Conservation (phyloP, 1,139 yeast species). For the Saccharomyces hybrid region DNA sequence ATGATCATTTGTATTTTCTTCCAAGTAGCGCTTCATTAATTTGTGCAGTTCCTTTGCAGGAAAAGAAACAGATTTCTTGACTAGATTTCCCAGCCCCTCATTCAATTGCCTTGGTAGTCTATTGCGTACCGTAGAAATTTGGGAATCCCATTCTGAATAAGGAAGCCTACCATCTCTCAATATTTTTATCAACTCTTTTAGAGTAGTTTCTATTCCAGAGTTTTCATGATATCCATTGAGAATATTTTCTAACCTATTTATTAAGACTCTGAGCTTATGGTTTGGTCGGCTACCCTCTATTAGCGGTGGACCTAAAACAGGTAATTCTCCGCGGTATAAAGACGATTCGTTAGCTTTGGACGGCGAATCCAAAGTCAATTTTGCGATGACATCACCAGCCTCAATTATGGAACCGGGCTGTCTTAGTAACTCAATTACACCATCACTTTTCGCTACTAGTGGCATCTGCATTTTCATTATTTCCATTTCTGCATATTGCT, state of each 20-base stretch:
- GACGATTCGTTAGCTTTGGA: constrained; percentile 93
- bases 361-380: constrained; percentile 90
- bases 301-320: constrained; percentile 76
- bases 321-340: constrained; percentile 91
- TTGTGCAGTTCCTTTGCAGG: background rate
- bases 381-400: constrained; percentile 96
- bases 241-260: constrained; percentile 62
- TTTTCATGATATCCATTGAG: constrained; percentile 90
- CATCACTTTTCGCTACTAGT: constrained; percentile 83
- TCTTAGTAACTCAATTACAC: constrained; percentile 82
- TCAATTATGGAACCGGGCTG: constrained; percentile 97
- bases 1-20: constrained; percentile 40
- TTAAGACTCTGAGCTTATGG: constrained; percentile 56
- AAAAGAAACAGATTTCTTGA: constrained; percentile 48
- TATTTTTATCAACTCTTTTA: constrained; percentile 61
- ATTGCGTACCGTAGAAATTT: constrained; percentile 83
- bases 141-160: constrained; percentile 82
- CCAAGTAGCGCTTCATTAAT: background rate
- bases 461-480: constrained; percentile 99
- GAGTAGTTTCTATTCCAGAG: constrained; percentile 78
- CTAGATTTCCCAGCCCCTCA: constrained; percentile 50
- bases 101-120: constrained; percentile 78
- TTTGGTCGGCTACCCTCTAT: constrained; percentile 78
- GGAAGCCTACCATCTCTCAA: constrained; percentile 78
- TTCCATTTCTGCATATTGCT: constrained; percentile 95